Evolutionary conservation across 345 rosid species (phyloP), one percentile per base, ranked within the genome.

Genomic region (Lepidium sativum): DNA sequence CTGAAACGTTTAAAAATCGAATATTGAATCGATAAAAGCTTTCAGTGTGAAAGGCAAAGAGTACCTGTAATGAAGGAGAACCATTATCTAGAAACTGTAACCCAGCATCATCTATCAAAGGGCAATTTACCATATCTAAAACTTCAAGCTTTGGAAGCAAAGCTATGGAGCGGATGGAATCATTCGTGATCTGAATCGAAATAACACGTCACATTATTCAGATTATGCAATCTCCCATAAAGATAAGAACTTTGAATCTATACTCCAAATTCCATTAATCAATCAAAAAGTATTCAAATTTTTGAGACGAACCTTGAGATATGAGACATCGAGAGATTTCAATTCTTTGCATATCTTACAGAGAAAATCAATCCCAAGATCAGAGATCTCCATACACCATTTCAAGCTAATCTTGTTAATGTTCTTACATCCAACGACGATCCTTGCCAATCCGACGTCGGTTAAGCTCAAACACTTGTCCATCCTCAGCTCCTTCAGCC

Each of bases 371-470:
- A 92, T 71, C 39, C 91, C 94, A 10, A 89, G 63, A 78, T 89
- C 94, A 32, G 86, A 76, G 52, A 89, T 86, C 87, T 92, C 88
- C 88, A 89, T 72, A 63, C 98, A 92, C 98, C 98, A 92, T 65
- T 86, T 92, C 85, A 92, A 76, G 76, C 98, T 87, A 60, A 89
- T 53, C 73, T 69, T 86, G 72, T 84, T 88, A 63, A 92, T 70
- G 31, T 75, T 81, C 51, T 49, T 57, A 57, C 97, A 87, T 20
- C 87, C 80, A 13, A 89, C 74, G 13, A 83, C 97, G 39, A 89
- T 86, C 83, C 80, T 86, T 10, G 88, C 97, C 60, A 92, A 66
- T 67, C 98, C 98, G 63, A 92, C 91, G 75, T 92, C 98, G 62
- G 74, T 87, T 47, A 92, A 60, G 39, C 65, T 76, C 77, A 92